Conservation (phyloP, 75 land plant genomes). For the Sequoiadendron giganteum region DNA sequence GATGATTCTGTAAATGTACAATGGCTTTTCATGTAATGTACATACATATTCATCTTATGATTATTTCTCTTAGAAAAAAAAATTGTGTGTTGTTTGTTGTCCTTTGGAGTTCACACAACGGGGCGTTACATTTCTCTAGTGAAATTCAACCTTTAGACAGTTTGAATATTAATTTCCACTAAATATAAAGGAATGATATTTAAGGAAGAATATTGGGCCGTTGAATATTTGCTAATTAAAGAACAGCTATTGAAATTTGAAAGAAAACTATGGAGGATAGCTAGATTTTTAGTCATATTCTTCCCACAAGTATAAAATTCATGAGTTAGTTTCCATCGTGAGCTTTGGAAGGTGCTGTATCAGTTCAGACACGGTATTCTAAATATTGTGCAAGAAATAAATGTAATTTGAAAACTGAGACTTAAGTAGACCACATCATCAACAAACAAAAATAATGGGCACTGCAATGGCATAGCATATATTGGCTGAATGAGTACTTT, state of each 20-base stretch:
- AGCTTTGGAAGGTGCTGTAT: background rate
- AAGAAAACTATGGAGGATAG: background rate
- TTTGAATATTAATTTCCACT: background rate
- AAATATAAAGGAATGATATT: background rate
- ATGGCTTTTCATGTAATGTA: too few species aligned
- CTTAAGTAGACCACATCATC: background rate
- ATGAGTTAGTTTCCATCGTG: background rate
- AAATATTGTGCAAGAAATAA: background rate
- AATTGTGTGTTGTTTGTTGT: too few species aligned
- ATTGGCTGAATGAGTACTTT: background rate
- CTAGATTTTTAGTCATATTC: background rate
- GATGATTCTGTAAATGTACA: too few species aligned
- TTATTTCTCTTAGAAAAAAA: too few species aligned
- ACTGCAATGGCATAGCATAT: background rate
- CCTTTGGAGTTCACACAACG: too few species aligned
- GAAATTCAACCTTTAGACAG: too few species aligned
- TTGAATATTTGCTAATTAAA: too few species aligned
- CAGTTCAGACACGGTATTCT: background rate
- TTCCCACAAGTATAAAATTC: too few species aligned
- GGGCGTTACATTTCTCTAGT: too few species aligned
- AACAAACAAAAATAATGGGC: background rate
- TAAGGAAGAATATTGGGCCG: background rate
- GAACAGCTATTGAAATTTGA: background rate
- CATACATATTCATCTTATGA: too few species aligned
- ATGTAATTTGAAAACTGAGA: background rate